Evolutionary conservation across 2,329 filamentous ascomycete species (phyloP).

Genomic region (Podosphaera fusca): DNA sequence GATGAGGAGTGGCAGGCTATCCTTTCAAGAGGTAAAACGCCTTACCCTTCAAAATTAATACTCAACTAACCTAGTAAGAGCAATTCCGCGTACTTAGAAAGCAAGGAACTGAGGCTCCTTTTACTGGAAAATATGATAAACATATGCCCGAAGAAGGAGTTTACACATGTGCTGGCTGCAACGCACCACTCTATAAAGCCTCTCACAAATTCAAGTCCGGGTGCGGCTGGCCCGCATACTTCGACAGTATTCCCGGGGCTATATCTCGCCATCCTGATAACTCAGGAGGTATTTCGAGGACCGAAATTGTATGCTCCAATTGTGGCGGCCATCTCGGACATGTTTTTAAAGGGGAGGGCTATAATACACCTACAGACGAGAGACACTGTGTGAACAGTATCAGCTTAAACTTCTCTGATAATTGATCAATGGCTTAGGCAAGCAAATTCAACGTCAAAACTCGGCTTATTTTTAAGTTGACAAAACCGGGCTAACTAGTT

Average conservation of each 20-base stretch:
- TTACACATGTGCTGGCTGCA: conserved; percentile 73
- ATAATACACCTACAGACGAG: conserved; percentile 72
- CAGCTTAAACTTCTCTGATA: conserved; percentile 51
- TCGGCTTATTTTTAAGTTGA: too few species aligned
- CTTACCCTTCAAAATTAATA: background rate
- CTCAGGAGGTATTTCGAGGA: conserved; percentile 60
- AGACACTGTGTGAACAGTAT: conserved; percentile 92
- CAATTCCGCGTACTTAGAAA: conserved; percentile 86
- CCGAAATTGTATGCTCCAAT: conserved; percentile 83
- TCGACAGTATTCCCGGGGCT: conserved; percentile 78
- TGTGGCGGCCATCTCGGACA: conserved; percentile 84
- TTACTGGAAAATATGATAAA: conserved; percentile 67
- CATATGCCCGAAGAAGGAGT: conserved; percentile 54
- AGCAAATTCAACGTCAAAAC: conserved; percentile 18
- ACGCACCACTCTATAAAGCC: conserved; percentile 75
- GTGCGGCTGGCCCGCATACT: conserved; percentile 96
- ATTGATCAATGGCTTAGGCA: background rate
- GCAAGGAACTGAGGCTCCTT: conserved; percentile 72
- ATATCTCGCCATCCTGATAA: conserved; percentile 62
- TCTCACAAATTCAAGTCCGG: conserved; percentile 88
- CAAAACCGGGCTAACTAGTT: too few species aligned
- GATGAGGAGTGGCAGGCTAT: conserved; percentile 79
- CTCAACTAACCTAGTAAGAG: conserved; percentile 31
- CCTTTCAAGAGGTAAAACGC: conserved; percentile 36
- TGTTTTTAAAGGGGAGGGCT: conserved; percentile 80